Evolutionary conservation across 2,329 filamentous ascomycete genomes (phyloP).

Genomic region (Gremmenia infestans): DNA sequence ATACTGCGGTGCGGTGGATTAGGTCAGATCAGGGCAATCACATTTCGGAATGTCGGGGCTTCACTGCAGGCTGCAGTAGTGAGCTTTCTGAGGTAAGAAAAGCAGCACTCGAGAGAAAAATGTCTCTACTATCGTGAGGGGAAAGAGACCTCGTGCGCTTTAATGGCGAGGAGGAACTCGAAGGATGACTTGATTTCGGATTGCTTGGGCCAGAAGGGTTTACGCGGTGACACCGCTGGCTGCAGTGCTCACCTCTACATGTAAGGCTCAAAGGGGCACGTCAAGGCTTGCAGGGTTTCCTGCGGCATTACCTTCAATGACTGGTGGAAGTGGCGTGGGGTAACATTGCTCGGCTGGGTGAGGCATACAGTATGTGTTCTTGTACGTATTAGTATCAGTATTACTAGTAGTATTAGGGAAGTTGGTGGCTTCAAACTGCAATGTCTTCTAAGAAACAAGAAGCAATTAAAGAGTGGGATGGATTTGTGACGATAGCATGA

Average conservation of each 20-base stretch:
- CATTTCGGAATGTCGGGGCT: neutral
- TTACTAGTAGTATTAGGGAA: neutral
- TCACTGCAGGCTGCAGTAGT: no score
- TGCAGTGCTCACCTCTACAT: neutral
- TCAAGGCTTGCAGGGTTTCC: neutral
- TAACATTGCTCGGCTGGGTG: neutral
- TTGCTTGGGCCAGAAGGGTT: neutral
- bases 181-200: neutral
- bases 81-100: slow-evolving; percentile 21
- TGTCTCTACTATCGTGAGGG: slow-evolving; percentile 7
- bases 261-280: neutral
- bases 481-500: neutral
- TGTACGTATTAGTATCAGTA: neutral
- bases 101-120: neutral
- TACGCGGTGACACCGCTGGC: neutral
- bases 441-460: neutral
- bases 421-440: neutral
- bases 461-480: neutral
- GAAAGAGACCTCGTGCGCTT: slow-evolving; percentile 7
- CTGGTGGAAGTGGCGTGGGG: slow-evolving; percentile 5
- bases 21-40: neutral
- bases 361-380: neutral
- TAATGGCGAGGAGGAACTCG: neutral
- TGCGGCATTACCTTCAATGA: neutral
- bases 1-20: slow-evolving; percentile 2